Base-by-base conservation (phyloP, 805 yeast species). In the Yamadazyma phyllophila region DNA sequence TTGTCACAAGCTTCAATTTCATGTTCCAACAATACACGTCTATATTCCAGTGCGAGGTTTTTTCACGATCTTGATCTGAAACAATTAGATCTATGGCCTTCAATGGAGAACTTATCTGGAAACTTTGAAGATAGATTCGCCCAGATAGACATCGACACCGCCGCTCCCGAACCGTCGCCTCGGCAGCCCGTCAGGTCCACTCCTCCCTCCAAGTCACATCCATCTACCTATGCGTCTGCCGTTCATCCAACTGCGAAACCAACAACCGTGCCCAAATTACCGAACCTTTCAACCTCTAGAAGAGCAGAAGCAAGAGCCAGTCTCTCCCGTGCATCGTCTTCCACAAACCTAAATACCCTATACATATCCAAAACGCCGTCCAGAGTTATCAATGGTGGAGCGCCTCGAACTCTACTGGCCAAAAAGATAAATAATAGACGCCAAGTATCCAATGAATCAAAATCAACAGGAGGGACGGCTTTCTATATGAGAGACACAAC, bases 401-500 rank as follows among this genome's bases (percentile, higher is more conserved):
- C 39, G 2, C 39, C 44, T 10, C 32, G 27, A 27, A 15, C 44
- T 10, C 40, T 29, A 26, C 44, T 41, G 44, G 27, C 39, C 6
- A 35, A 38, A 24, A 42, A 36, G 17, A 13, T 12, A 15, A 10
- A 24, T 26, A 14, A 14, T 8, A 33, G 37, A 20, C 43, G 39
- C 20, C 41, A 36, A 27, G 31, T 37, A 20, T 43, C 46, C 13
- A 16, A 24, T 14, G 47, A 47, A 20, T 17, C 46, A 2, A 39
- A 35, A 16, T 41, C 47, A 4, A 45, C 30, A 7, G 50, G 48
- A 9, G 40, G 42, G 7, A 47, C 51, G 6, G 48, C 53, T 2
- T 67, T 74, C 6, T 71, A 71, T 47, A 71, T 71, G 76, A 57
- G 59, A 34, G 72, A 65, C 8, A 71, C 73, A 10, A 69, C 73